Conservation (phyloP, 768 basidiomycete genomes). For the Boletus speciosus region DNA sequence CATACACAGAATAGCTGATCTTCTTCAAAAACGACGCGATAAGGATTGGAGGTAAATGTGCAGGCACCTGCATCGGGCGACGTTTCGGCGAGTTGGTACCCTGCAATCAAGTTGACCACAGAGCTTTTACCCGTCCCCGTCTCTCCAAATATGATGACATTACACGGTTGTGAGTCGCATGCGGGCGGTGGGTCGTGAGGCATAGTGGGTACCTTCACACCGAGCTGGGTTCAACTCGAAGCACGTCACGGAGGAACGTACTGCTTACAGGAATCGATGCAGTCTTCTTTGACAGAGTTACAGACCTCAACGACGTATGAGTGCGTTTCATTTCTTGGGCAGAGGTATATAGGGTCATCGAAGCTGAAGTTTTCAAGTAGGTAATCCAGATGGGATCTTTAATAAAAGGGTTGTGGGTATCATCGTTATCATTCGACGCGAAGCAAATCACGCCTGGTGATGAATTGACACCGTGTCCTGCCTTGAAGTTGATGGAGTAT, state of each 20-base stretch:
- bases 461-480: background rate
- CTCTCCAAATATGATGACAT: conserved; percentile 29
- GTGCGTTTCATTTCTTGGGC: conserved; percentile 6
- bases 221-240: background rate
- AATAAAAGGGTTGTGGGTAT: conserved; percentile 15
- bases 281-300: background rate
- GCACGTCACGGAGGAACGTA: background rate
- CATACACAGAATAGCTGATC: conserved; percentile 23
- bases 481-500: background rate
- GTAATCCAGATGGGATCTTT: background rate
- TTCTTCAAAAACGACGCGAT: conserved; percentile 19
- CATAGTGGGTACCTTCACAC: conserved; percentile 4
- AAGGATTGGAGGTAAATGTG: conserved; percentile 31
- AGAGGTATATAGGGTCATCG: conserved; percentile 3
- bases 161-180: conserved; percentile 15
- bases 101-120: conserved; percentile 40
- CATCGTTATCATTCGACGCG: conserved; percentile 2
- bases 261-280: conserved; percentile 10
- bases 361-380: background rate
- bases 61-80: conserved; percentile 33
- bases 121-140: conserved; percentile 38
- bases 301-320: background rate
- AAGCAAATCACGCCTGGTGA: conserved; percentile 12
- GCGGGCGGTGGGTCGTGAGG: conserved; percentile 8
- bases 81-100: conserved; percentile 22